These are phyloP conservation scores for Trametes gibbosa DNA, from an alignment of 768 basidiomycete genomes.

Conservation along the genomic window DNA sequence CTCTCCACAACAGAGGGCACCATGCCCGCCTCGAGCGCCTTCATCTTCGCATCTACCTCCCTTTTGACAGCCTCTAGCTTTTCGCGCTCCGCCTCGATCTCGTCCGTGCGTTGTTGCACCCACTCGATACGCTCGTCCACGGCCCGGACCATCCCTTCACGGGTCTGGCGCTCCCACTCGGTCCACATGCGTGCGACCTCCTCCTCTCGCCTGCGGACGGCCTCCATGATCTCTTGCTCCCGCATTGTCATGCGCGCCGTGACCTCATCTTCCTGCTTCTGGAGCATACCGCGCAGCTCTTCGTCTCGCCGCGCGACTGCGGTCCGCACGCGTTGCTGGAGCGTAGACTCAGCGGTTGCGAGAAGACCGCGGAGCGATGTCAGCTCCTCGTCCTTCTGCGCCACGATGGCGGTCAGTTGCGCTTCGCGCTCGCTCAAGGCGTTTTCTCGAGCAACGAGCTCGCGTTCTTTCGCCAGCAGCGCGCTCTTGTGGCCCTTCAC, in stretches of 20 bases:
- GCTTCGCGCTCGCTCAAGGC: constrained; percentile 54
- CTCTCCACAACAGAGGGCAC: constrained; percentile 20
- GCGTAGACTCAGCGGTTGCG: constrained; percentile 36
- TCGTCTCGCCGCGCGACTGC: constrained; percentile 65
- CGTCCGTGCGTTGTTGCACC: constrained; percentile 50
- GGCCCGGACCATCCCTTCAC: constrained; percentile 34
- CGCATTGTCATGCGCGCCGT: constrained; percentile 58
- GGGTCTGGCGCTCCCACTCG: constrained; percentile 46
- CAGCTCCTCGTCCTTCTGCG: constrained; percentile 62
- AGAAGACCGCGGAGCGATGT: constrained; percentile 42
- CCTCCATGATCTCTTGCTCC: constrained; percentile 71
- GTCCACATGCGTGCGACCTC: constrained; percentile 63
- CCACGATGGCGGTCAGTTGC: constrained; percentile 43
- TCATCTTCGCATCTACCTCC: constrained; percentile 51
- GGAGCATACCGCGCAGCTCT: constrained; percentile 62
- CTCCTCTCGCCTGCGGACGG: constrained; percentile 60
- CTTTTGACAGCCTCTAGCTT: constrained; percentile 44
- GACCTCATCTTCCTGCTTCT: constrained; percentile 70
- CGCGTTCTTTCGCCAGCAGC: constrained; percentile 59
- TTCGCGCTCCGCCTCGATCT: constrained; percentile 50
- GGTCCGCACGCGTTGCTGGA: constrained; percentile 43
- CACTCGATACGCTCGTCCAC: constrained; percentile 43
- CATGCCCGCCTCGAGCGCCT: constrained; percentile 39
- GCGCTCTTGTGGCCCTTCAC: constrained; percentile 63
- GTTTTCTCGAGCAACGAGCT: constrained; percentile 56